A percentile compares a stretch with the other conserved stretches of the same genome.
phyloP scores from a whole-genome alignment of 371 early-diverging fungal species.

The Globomyces sp. region DNA sequence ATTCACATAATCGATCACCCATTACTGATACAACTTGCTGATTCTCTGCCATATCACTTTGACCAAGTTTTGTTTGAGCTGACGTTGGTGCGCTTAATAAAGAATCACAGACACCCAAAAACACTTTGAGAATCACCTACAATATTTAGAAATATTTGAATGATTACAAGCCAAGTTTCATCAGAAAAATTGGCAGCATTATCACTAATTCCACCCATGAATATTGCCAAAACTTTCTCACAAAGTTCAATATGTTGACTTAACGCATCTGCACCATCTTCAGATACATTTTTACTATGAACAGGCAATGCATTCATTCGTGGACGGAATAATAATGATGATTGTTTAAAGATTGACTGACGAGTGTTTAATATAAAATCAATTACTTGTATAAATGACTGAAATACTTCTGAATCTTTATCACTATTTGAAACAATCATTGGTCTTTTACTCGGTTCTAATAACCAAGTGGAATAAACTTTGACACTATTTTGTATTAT shows the following conservation, averaged over 20 bases:
- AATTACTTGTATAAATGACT: conserved; percentile 30
- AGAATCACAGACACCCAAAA: conserved; percentile 69
- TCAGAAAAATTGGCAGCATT: conserved; percentile 54
- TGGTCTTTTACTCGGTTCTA: conserved; percentile 63
- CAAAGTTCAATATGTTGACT: conserved; percentile 65
- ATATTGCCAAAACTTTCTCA: conserved; percentile 63
- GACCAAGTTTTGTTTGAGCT: conserved; percentile 13
- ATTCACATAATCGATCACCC: conserved; percentile 75
- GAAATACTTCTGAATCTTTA: conserved; percentile 17
- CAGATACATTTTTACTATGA: not conserved
- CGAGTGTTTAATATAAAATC: too few species aligned
- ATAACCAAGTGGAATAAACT: conserved; percentile 74
- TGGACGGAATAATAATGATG: conserved; percentile 69
- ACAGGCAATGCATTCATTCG: conserved; percentile 23
- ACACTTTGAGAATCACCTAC: conserved; percentile 64
- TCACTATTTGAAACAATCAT: conserved; percentile 49
- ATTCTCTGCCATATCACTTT: too few species aligned
- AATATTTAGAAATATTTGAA: conserved; percentile 71
- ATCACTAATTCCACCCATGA: conserved; percentile 63
- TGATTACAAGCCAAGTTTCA: conserved; percentile 73
- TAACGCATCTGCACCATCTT: conserved; percentile 20
- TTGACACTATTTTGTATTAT: conserved; percentile 65
- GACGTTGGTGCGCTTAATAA: conserved; percentile 58
- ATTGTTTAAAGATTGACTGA: conserved; percentile 73
- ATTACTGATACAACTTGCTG: conserved; percentile 45